Evolutionary conservation across 2,329 filamentous ascomycete species (phyloP).

Genomic region (Trichothecium roseum): DNA sequence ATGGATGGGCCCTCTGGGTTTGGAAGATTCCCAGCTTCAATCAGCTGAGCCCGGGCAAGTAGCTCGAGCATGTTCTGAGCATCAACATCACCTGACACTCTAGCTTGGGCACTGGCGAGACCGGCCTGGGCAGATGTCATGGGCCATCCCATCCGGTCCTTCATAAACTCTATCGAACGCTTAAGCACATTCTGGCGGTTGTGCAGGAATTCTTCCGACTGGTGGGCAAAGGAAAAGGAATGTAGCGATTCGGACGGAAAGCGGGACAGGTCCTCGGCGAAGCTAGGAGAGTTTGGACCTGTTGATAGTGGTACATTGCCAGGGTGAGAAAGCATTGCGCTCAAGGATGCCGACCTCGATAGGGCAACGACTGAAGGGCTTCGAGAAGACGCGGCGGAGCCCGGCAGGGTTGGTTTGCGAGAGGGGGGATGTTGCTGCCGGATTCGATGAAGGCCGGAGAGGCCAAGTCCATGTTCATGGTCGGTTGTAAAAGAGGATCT

Average conservation of each 20-base stretch:
- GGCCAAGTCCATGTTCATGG: slow-evolving; percentile 77
- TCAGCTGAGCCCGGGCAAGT: slow-evolving; percentile 68
- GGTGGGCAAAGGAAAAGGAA: slow-evolving; percentile 95
- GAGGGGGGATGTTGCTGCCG: slow-evolving; percentile 66
- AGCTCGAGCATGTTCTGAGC: slow-evolving; percentile 87
- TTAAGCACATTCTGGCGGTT: slow-evolving; percentile 89
- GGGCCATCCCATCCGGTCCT: slow-evolving; percentile 78
- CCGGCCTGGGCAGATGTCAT: slow-evolving; percentile 55
- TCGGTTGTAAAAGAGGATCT: slow-evolving; percentile 77
- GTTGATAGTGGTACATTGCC: slow-evolving; percentile 44
- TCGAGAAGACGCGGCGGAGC: slow-evolving; percentile 51
- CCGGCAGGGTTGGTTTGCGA: slow-evolving; percentile 53
- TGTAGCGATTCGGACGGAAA: slow-evolving; percentile 95
- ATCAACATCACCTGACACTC: slow-evolving; percentile 72
- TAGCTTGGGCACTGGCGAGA: slow-evolving; percentile 74
- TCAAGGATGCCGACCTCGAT: slow-evolving; percentile 64
- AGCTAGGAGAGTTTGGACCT: slow-evolving; percentile 63
- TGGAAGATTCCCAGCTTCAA: slow-evolving; percentile 55
- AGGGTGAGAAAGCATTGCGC: slow-evolving; percentile 49
- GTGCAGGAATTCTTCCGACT: slow-evolving; percentile 85
- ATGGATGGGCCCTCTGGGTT: slow-evolving; percentile 30
- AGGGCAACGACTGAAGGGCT: slow-evolving; percentile 44
- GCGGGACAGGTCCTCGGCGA: slow-evolving; percentile 78
- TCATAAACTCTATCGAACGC: slow-evolving; percentile 92
- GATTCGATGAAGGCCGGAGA: slow-evolving; percentile 84